These are phyloP conservation scores for Lactarius evosmus DNA, from an alignment of 768 basidiomycete genomes.

Conservation along the genomic window DNA sequence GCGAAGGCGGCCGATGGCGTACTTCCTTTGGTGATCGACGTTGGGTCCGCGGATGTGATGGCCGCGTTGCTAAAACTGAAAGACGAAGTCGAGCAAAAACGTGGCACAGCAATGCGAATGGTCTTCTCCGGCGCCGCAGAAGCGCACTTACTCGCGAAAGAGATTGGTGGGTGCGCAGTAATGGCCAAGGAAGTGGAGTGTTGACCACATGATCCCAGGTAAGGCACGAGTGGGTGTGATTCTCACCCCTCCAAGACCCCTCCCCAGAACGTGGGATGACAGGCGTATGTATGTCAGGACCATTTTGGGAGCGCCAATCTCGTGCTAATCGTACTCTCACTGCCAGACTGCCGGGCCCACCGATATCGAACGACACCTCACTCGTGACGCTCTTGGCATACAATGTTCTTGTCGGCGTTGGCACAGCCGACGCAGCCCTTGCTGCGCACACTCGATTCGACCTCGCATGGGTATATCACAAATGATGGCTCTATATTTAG, in stretches of 20 bases:
- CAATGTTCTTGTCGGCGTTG: slow-evolving; percentile 63
- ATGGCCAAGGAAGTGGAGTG: neutral
- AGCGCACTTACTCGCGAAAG: slow-evolving; percentile 57
- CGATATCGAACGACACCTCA: slow-evolving; percentile 50
- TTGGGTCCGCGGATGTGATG: slow-evolving; percentile 74
- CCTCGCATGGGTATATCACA: slow-evolving; percentile 38
- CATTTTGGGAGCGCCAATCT: neutral
- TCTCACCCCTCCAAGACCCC: slow-evolving; percentile 58
- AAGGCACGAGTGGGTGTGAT: slow-evolving; percentile 74
- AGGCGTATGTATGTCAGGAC: slow-evolving; percentile 51
- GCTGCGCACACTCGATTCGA: slow-evolving; percentile 39
- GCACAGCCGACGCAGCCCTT: slow-evolving; percentile 38
- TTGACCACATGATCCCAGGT: slow-evolving; percentile 35
- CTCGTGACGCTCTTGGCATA: slow-evolving; percentile 52
- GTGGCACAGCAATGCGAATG: slow-evolving; percentile 34
- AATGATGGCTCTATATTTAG: neutral
- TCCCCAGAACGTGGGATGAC: slow-evolving; percentile 62
- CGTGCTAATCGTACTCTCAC: slow-evolving; percentile 16
- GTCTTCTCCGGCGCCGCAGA: slow-evolving; percentile 62
- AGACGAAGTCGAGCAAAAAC: slow-evolving; percentile 44
- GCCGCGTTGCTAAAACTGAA: slow-evolving; percentile 63
- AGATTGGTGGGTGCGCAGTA: slow-evolving; percentile 42
- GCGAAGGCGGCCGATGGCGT: slow-evolving; percentile 43
- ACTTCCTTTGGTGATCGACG: slow-evolving; percentile 62
- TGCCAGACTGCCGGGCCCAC: slow-evolving; percentile 63